Evolutionary conservation across 768 basidiomycete species (phyloP), one percentile per base, ranked within the genome.

Genomic region (Artomyces pyxidatus): DNA sequence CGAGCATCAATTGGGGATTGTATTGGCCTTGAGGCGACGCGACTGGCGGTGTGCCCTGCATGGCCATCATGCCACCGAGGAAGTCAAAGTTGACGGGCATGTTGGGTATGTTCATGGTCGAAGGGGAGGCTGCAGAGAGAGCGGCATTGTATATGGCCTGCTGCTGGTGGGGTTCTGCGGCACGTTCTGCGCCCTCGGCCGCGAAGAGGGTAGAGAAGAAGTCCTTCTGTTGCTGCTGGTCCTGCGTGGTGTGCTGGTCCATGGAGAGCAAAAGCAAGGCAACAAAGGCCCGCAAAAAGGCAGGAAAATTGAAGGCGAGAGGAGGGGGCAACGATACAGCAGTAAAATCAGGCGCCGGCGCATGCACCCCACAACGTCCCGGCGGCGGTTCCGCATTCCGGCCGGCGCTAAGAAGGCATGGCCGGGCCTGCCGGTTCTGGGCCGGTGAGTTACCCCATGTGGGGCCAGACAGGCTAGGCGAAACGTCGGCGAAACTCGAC

Each of bases 1-100:
- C 83, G 37, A 84, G 64, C 30, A 85, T 65, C 52, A 78, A 61
- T 40, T 81, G 76, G 6, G 77, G 71, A 41, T 30, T 47, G 57
- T 54, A n/a, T 52, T 58, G 60, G 62, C 56, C 52, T 60, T 48
- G 50, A 61, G 59, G 5, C 52, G 65, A 38, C 25, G 46, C 29
- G 14, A 49, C 11, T 28, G 38, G 53, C 38, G 48, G 48, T 41
- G 58, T 53, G 42, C 52, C 71, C 50, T 74, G 76, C 60, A 76
- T 66, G 28, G 73, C 69, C 62, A 82, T 74, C 37, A 81, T 56
- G 58, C 74, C 77, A 26, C 71, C 68, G 44, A 83, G 65, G 40
- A 61, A 47, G 58, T 76, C 79, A 65, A 81, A 69, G 48, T 65
- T 69, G 51, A 74, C 53, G 17, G 55, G 59, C 29, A 58, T 52